A percentile compares a stretch with the other conserved stretches of the same genome.
Conservation (phyloP, 2,329 filamentous ascomycete species). For the Colletotrichum incanum region DNA sequence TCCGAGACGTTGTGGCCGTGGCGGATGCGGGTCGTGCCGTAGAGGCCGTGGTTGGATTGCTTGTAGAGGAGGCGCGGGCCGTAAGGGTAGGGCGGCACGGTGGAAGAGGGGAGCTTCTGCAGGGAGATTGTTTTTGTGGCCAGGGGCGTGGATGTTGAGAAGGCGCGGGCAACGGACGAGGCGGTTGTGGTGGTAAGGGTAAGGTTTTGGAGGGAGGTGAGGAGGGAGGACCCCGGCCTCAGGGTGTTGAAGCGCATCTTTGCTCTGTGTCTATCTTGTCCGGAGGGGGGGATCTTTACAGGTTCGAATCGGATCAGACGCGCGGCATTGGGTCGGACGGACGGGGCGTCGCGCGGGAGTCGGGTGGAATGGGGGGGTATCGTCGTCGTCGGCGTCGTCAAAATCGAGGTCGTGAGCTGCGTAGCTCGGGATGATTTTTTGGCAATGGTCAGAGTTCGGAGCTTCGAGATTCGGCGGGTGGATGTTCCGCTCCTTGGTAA, state of each 20-base stretch:
- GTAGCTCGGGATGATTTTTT: constrained; percentile 28
- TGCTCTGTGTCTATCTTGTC: constrained; percentile 45
- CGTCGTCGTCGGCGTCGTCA: constrained; percentile 13
- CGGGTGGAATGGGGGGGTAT: constrained; percentile 5
- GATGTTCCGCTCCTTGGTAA: constrained; percentile 27
- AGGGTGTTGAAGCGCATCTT: constrained; percentile 22
- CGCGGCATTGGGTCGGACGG: neutral
- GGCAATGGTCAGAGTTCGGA: constrained; percentile 20
- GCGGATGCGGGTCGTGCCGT: constrained; percentile 79
- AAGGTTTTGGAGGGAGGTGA: constrained; percentile 26
- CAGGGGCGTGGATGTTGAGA: constrained; percentile 56
- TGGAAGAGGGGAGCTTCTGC: constrained; percentile 61
- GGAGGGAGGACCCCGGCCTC: constrained; percentile 26
- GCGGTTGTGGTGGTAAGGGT: constrained; percentile 8
- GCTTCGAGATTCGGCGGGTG: constrained; percentile 22
- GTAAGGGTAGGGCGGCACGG: constrained; percentile 81
- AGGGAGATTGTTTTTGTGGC: constrained; percentile 60
- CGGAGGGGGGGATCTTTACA: constrained; percentile 56
- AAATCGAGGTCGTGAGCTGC: constrained; percentile 3
- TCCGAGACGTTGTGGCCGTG: constrained; percentile 85
- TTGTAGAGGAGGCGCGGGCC: constrained; percentile 81
- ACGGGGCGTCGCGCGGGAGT: constrained; percentile 5
- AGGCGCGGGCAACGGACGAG: constrained; percentile 43
- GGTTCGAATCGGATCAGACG: constrained; percentile 7
- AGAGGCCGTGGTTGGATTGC: constrained; percentile 83